Percentiles rank a stretch among this genome's conserved stretches.
phyloP scores from a whole-genome alignment of 1,284 basidiomycete genomes.

The Ustilago vetiveriae region DNA sequence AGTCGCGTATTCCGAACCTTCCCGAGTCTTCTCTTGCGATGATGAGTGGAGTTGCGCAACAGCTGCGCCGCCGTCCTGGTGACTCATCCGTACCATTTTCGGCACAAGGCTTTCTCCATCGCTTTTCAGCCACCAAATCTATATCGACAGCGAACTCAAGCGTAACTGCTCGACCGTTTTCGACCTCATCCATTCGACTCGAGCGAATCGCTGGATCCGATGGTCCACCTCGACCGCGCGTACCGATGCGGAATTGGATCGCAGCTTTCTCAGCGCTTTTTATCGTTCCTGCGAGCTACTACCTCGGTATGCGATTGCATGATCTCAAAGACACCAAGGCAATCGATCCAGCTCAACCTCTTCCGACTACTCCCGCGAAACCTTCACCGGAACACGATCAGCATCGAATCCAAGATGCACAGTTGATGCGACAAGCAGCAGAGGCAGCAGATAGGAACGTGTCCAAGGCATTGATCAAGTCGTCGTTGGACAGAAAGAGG shows the following conservation, averaged over 20 bases:
- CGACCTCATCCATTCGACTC: constrained; percentile 7
- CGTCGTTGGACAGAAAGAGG: constrained; percentile 10
- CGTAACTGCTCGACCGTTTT: neutral
- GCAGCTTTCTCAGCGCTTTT: constrained; percentile 40
- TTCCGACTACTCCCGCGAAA: constrained; percentile 8
- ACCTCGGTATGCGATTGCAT: constrained; percentile 30
- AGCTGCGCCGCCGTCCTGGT: constrained; percentile 12
- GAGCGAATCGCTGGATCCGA: neutral
- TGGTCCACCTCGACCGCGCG: neutral
- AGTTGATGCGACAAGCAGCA: neutral
- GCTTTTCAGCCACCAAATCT: neutral
- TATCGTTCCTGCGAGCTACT: constrained; percentile 39
- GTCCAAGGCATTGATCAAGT: constrained; percentile 3
- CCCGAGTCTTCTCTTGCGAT: neutral
- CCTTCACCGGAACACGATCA: constrained; percentile 16
- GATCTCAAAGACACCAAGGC: constrained; percentile 24
- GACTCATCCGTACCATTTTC: neutral
- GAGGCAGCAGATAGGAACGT: neutral
- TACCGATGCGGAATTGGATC: constrained; percentile 40
- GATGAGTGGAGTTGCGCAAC: constrained; percentile 6
- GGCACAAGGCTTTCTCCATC: constrained; percentile 5
- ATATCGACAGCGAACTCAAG: constrained; percentile 1
- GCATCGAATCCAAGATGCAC: neutral
- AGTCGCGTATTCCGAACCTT: constrained; percentile 6
- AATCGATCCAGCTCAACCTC: constrained; percentile 6